These are phyloP conservation scores for Brasilioporus rufonigricans DNA, from an alignment of 768 basidiomycete genomes.

Conservation along the genomic window DNA sequence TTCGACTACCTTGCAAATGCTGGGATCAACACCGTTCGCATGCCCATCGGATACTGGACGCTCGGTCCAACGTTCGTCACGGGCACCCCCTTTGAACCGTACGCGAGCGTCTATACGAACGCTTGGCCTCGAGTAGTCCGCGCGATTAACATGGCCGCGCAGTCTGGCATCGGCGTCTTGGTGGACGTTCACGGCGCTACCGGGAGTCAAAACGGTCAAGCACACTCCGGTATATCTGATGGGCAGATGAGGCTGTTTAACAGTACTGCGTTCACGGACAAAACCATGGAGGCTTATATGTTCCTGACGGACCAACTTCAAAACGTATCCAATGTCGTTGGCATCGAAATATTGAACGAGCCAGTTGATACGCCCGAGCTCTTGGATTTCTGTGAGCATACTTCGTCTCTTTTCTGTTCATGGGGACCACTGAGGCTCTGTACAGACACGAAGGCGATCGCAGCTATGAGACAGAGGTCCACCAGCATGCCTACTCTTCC, in stretches of 20 bases:
- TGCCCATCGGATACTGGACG: constrained; percentile 60
- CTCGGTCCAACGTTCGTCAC: constrained; percentile 29
- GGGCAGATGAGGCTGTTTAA: constrained; percentile 40
- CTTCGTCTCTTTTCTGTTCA: no score
- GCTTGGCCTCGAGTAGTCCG: constrained; percentile 37
- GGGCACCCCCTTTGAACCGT: constrained; percentile 38
- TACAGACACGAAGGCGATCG: constrained; percentile 20
- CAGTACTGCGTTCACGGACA: constrained; percentile 33
- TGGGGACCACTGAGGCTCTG: not conserved
- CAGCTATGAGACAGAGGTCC: constrained; percentile 19
- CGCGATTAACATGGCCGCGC: constrained; percentile 42
- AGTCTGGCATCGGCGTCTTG: constrained; percentile 45
- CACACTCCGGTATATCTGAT: constrained; percentile 36
- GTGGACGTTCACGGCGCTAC: constrained; percentile 55
- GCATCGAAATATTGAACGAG: constrained; percentile 59
- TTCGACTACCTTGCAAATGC: constrained; percentile 57
- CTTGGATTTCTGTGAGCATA: constrained; percentile 33
- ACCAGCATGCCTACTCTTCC: constrained; percentile 43
- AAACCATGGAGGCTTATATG: constrained; percentile 42
- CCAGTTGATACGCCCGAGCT: constrained; percentile 49
- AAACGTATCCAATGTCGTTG: constrained; percentile 50
- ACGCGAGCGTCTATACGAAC: constrained; percentile 42
- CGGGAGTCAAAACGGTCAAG: constrained; percentile 46
- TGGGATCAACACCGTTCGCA: constrained; percentile 61
- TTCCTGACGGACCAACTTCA: constrained; percentile 33